Conservation (phyloP, 345 rosid genomes). For the Rubroshorea leprosula region DNA sequence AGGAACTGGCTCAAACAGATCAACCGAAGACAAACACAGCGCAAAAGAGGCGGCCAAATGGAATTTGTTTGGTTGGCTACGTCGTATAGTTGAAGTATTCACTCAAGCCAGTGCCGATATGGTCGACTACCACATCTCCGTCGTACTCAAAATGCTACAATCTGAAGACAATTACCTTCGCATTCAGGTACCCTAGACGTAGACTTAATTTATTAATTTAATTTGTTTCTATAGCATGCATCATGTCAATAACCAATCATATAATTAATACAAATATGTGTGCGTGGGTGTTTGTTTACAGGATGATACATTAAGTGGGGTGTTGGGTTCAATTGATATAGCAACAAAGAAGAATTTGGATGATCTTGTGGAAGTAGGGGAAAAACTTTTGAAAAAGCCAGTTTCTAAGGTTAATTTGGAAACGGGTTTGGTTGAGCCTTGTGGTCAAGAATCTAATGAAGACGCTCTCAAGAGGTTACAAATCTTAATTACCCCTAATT, state of each 20-base stretch:
- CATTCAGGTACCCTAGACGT: constrained; percentile 17
- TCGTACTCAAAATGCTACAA: constrained; percentile 40
- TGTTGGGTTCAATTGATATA: constrained; percentile 44
- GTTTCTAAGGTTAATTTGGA: no score
- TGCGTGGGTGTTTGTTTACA: constrained; percentile 13
- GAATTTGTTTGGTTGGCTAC: constrained; percentile 63
- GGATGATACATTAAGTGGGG: constrained; percentile 62
- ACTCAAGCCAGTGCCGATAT: constrained; percentile 56
- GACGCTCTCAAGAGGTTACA: no score
- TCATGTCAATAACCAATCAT: no score
- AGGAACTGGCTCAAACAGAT: constrained; percentile 45
- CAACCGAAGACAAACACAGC: constrained; percentile 27
- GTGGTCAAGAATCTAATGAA: no score
- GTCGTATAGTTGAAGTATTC: constrained; percentile 42
- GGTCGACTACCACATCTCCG: constrained; percentile 52
- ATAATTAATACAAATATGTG: no score
- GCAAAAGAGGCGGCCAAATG: constrained; percentile 48
- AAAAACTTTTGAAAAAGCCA: constrained; percentile 46
- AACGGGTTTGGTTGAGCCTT: no score
- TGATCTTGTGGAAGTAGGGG: constrained; percentile 49
- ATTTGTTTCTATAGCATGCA: no score
- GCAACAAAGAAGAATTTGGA: constrained; percentile 56
- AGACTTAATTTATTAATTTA: no score
- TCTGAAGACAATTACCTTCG: constrained; percentile 24
- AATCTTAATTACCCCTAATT: no score